phyloP scores from a whole-genome alignment of 164 flowering plant genomes.

The Macadamia tetraphylla region DNA sequence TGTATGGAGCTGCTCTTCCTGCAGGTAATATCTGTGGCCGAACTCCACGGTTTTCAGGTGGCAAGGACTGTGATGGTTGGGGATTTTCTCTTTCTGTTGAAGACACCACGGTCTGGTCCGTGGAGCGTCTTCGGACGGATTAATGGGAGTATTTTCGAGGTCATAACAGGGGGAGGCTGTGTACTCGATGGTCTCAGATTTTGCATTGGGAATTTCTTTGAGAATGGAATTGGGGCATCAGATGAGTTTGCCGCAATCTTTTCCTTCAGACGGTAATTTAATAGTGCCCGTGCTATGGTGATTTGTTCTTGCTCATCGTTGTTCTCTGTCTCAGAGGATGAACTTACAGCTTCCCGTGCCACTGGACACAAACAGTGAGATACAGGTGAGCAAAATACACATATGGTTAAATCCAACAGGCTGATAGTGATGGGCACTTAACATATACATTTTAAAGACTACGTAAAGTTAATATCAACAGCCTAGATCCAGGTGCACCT shows the following conservation, averaged over 20 bases:
- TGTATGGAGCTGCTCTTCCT: constrained; percentile 63
- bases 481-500: no score
- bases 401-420: background rate
- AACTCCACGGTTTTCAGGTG: constrained; percentile 30
- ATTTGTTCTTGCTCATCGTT: constrained; percentile 87
- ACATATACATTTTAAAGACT: no score
- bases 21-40: constrained; percentile 54
- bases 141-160: constrained; percentile 82
- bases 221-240: constrained; percentile 39
- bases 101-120: constrained; percentile 27
- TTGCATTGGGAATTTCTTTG: constrained; percentile 45
- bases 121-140: constrained; percentile 52
- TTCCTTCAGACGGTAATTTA: constrained; percentile 68
- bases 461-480: no score
- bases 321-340: constrained; percentile 61
- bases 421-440: background rate
- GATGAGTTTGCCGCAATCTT: constrained; percentile 42
- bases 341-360: constrained; percentile 66
- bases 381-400: no score
- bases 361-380: constrained; percentile 30
- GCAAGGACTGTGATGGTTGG: constrained; percentile 16
- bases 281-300: constrained; percentile 78
- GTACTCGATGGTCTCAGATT: constrained; percentile 53
- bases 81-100: constrained; percentile 19
- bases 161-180: constrained; percentile 49